A percentile compares a stretch with the other conserved stretches of the same genome.
Evolutionary conservation across 208 protist genomes (phyloP).

Genomic region (Trypanosoma avium): DNA sequence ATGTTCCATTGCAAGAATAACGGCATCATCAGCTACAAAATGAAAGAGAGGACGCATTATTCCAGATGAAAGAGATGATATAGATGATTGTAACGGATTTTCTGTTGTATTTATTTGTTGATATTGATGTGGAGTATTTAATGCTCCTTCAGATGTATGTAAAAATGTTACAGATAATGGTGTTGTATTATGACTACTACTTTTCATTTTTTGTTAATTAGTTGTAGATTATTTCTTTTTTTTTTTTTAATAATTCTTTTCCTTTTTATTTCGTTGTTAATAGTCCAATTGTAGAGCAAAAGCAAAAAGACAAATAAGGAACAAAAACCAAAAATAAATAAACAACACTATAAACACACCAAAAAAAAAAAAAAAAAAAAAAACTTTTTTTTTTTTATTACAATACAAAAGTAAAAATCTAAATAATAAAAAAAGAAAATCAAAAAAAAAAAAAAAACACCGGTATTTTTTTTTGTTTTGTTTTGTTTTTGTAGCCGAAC

Average conservation of each 20-base stretch:
- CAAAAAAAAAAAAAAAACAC: constrained; percentile 6
- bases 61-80: neutral
- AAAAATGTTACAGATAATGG: constrained; percentile 9
- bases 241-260: neutral
- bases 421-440: neutral
- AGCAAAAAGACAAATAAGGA: neutral
- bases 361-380: neutral
- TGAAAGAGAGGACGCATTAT: constrained; percentile 80
- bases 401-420: constrained; percentile 1
- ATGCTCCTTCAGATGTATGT: constrained; percentile 10
- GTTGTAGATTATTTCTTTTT: neutral
- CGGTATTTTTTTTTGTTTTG: too few relatives aligned
- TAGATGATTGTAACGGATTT: too few relatives aligned
- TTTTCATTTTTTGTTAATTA: constrained; percentile 5
- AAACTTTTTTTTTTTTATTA: neutral
- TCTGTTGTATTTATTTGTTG: too few relatives aligned
- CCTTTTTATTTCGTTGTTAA: constrained; percentile 6
- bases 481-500: too few relatives aligned
- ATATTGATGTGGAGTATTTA: too few relatives aligned
- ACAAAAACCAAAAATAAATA: neutral
- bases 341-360: neutral
- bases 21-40: constrained; percentile 65
- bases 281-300: neutral
- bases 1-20: constrained; percentile 85
- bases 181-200: neutral